phyloP scores from a whole-genome alignment of 495 filamentous ascomycete species.

The Penicillium lagena region DNA sequence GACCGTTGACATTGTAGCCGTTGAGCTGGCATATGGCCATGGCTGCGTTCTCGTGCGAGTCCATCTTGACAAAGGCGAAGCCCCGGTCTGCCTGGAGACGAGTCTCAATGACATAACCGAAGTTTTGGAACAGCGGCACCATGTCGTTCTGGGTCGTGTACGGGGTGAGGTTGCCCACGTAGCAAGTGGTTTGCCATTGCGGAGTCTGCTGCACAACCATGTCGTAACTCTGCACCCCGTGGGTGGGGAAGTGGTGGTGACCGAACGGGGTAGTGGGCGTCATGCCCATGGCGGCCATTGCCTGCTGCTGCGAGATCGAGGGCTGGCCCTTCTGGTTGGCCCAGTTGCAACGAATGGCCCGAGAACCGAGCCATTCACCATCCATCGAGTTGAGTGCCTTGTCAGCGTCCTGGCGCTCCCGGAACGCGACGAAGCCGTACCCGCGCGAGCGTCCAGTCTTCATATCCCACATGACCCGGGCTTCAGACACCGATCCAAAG shows the following conservation, averaged over 20 bases:
- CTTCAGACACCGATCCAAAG: constrained; percentile 96
- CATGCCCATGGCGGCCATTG: constrained; percentile 97
- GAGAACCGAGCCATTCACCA: constrained; percentile 97
- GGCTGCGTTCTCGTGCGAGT: constrained; percentile 93
- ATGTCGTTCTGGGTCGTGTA: constrained; percentile 97
- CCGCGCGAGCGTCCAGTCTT: constrained; percentile 97
- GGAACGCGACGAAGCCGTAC: constrained; percentile 97
- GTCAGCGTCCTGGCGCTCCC: constrained; percentile 89
- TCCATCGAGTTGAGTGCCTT: constrained; percentile 97
- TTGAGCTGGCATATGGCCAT: constrained; percentile 98
- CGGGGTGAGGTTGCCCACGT: constrained; percentile 95
- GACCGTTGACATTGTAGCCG: constrained; percentile 95
- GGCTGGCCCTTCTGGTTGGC: constrained; percentile 99
- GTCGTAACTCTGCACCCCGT: constrained; percentile 93
- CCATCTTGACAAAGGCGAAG: constrained; percentile 99
- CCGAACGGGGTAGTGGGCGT: constrained; percentile 94
- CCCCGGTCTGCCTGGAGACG: constrained; percentile 97
- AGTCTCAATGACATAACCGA: constrained; percentile 93
- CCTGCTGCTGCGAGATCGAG: constrained; percentile 94
- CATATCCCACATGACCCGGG: constrained; percentile 99
- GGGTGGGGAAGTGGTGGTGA: constrained; percentile 96
- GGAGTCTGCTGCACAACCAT: constrained; percentile 98
- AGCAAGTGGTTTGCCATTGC: constrained; percentile 97
- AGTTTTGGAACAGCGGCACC: constrained; percentile 95
- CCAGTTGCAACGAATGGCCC: constrained; percentile 99